Percentiles rank a stretch among this genome's conserved stretches.
phyloP scores from a whole-genome alignment of 1,284 basidiomycete genomes.

The Heterobasidion annosum region DNA sequence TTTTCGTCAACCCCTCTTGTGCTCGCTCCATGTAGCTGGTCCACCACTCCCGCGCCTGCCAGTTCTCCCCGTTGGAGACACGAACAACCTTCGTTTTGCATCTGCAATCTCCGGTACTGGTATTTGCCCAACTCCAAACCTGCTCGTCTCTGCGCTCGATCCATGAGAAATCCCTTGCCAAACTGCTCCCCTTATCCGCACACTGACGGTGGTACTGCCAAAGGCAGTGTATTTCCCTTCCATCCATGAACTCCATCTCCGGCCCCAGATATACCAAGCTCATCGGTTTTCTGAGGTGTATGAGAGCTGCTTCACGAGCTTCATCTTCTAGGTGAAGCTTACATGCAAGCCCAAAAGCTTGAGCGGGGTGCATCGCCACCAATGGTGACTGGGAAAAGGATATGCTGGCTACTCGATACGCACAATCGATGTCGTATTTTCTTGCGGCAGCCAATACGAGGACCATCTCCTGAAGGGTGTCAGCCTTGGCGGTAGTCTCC shows the following conservation, averaged over 20 bases:
- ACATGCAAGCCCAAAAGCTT: conserved; percentile 6
- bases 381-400: neutral
- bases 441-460: conserved; percentile 1
- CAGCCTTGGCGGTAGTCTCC: neutral
- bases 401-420: neutral
- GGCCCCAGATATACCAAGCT: neutral
- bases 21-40: neutral
- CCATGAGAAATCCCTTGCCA: neutral
- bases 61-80: neutral
- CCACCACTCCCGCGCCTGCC: conserved; percentile 1
- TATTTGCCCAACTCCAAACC: neutral
- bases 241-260: neutral
- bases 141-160: neutral
- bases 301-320: neutral
- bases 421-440: conserved; percentile 9
- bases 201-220: neutral
- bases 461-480: neutral
- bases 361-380: neutral
- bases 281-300: neutral
- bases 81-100: too few species aligned
- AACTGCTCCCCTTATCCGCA: neutral
- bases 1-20: neutral
- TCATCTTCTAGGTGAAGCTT: neutral
- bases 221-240: neutral
- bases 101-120: neutral